Percentiles rank a stretch among this genome's conserved stretches.
Conservation (phyloP, 1,284 basidiomycete genomes). For the Pseudozyma tsukubaensis region DNA sequence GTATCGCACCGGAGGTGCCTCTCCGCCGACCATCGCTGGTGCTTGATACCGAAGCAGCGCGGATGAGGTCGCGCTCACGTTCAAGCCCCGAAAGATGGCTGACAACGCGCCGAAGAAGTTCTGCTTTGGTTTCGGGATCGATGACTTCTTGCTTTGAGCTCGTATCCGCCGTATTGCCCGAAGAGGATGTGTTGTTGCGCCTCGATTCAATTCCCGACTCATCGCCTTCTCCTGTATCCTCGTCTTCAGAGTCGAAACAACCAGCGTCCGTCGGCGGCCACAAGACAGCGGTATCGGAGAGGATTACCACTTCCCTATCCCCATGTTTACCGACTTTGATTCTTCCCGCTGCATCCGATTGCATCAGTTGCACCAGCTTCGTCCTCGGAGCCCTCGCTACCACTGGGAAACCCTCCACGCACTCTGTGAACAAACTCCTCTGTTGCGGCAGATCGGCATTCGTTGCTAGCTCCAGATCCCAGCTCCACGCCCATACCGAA, state of each 20-base stretch:
- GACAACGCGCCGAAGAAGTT: constrained; percentile 35
- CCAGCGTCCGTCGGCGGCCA: constrained; percentile 50
- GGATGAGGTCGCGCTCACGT: constrained; percentile 40
- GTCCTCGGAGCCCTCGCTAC: constrained; percentile 30
- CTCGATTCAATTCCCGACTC: background rate
- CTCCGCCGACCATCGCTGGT: constrained; percentile 25
- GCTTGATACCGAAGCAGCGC: constrained; percentile 38
- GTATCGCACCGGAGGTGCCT: constrained; percentile 39
- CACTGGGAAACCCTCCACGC: constrained; percentile 35
- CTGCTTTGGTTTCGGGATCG: constrained; percentile 22
- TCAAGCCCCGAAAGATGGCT: constrained; percentile 52
- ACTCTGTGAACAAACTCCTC: constrained; percentile 25
- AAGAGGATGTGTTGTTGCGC: background rate
- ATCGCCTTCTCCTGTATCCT: constrained; percentile 8
- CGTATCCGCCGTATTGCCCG: too few species aligned
- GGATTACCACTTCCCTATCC: constrained; percentile 30
- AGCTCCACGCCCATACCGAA: constrained; percentile 54
- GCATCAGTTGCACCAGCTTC: constrained; percentile 33
- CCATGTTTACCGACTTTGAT: constrained; percentile 19
- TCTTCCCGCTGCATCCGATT: constrained; percentile 12
- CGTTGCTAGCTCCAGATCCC: constrained; percentile 44
- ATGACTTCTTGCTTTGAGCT: constrained; percentile 8
- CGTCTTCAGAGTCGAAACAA: constrained; percentile 35
- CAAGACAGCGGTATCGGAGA: constrained; percentile 35
- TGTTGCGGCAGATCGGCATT: constrained; percentile 19